A percentile compares a stretch with the other conserved stretches of the same genome.
Evolutionary conservation across 208 protist genomes (phyloP).

Genomic region (Leishmania tarentolae): DNA sequence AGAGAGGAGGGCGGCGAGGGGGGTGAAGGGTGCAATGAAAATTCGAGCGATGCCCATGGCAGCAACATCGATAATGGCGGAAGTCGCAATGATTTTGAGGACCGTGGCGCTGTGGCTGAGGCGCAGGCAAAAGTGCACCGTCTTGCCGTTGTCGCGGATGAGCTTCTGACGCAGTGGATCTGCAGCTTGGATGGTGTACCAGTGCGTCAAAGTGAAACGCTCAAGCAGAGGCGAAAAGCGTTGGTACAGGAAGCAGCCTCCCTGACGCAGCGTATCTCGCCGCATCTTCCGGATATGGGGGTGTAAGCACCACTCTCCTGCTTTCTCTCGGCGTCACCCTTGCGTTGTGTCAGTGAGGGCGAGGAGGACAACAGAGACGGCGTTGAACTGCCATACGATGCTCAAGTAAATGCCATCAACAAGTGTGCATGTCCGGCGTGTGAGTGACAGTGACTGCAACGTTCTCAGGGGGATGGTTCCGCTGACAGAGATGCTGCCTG

Average conservation of each 20-base stretch:
- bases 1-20: background rate
- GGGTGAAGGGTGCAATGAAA: background rate
- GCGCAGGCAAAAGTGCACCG: constrained; percentile 26
- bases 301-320: background rate
- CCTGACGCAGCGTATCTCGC: constrained; percentile 46
- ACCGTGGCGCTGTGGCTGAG: constrained; percentile 10
- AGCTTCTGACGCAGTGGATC: constrained; percentile 78
- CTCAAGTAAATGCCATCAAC: background rate
- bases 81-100: background rate
- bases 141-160: constrained; percentile 57
- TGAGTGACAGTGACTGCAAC: background rate
- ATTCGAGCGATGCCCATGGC: background rate
- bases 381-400: background rate
- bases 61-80: constrained; percentile 7
- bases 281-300: constrained; percentile 20
- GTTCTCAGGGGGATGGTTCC: background rate
- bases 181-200: constrained; percentile 59
- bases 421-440: background rate
- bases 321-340: background rate
- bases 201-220: constrained; percentile 36
- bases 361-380: background rate
- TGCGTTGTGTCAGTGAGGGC: background rate
- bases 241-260: constrained; percentile 41
- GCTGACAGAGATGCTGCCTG: background rate
- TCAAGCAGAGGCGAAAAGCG: constrained; percentile 49